Conservation (phyloP, 208 protist species). For the Trypanosoma platydactyli region DNA sequence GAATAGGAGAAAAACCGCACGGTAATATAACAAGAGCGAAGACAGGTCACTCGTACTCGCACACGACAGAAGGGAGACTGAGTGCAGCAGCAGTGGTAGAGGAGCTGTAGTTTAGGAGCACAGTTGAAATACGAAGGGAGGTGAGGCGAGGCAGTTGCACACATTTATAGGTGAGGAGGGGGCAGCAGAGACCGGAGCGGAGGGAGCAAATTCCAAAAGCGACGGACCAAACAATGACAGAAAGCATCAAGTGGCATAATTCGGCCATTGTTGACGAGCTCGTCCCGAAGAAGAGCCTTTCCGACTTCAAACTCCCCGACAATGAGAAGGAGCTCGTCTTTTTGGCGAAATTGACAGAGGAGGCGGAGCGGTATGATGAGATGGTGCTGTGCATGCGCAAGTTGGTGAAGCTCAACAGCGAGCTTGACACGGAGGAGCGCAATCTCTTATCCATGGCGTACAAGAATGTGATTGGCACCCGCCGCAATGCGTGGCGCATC, state of each 20-base stretch:
- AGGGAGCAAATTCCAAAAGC: neutral
- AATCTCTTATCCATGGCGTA: slow-evolving; percentile 99
- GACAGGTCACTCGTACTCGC: neutral
- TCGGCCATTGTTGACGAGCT: slow-evolving; percentile 67
- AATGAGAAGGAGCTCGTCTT: slow-evolving; percentile 91
- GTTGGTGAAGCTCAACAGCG: slow-evolving; percentile 94
- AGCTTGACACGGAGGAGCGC: slow-evolving; percentile 99
- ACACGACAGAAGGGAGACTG: neutral
- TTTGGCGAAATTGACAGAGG: slow-evolving; percentile 97
- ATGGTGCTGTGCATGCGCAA: slow-evolving; percentile 99
- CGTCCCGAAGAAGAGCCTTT: slow-evolving; percentile 64
- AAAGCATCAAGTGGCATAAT: slow-evolving; percentile 85
- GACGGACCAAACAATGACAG: slow-evolving; percentile 46
- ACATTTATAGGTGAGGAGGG: neutral
- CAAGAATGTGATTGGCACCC: slow-evolving; percentile 99
- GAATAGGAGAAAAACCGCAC: neutral
- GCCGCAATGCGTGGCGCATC: slow-evolving; percentile 98
- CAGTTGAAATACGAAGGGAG: neutral
- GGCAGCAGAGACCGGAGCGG: neutral
- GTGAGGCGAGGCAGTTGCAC: neutral
- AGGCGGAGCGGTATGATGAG: slow-evolving; percentile 98
- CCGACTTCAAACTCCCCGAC: slow-evolving; percentile 79
- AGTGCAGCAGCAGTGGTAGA: neutral
- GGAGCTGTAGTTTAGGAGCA: neutral
- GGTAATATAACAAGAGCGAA: neutral